These are phyloP conservation scores for Pseudocercospora cruenta DNA, from an alignment of 2,329 filamentous ascomycete species.

Conservation along the genomic window DNA sequence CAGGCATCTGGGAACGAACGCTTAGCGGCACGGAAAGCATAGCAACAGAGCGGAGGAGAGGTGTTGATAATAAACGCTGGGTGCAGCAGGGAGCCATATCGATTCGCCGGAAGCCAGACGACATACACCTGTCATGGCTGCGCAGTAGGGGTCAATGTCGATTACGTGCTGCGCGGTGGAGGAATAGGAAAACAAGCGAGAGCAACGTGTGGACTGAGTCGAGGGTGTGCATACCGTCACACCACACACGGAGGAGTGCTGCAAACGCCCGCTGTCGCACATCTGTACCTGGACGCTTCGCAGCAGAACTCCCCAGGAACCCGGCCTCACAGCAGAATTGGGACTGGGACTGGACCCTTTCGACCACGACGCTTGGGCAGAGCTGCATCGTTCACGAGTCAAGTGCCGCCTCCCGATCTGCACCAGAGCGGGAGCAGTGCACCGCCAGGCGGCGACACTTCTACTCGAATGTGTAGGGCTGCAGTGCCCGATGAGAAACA, in stretches of 20 bases:
- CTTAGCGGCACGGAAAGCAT: neutral
- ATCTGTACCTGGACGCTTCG: neutral
- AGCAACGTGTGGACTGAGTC: neutral
- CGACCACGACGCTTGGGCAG: slow-evolving; percentile 14
- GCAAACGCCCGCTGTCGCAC: slow-evolving; percentile 17
- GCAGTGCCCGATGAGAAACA: slow-evolving; percentile 2
- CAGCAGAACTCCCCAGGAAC: neutral
- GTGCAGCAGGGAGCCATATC: slow-evolving; percentile 2
- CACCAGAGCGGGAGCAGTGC: slow-evolving; percentile 5
- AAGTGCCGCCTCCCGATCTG: slow-evolving; percentile 6
- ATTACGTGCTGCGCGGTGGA: neutral
- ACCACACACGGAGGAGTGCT: neutral
- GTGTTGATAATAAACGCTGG: neutral
- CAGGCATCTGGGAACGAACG: neutral
- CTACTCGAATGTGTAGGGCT: slow-evolving; percentile 13
- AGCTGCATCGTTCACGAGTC: slow-evolving; percentile 18
- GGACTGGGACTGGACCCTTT: neutral
- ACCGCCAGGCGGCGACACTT: neutral
- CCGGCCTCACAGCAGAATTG: neutral
- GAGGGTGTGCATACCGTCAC: neutral
- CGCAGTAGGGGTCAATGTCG: neutral
- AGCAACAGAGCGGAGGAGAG: neutral
- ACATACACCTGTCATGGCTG: slow-evolving; percentile 13
- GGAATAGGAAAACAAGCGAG: neutral
- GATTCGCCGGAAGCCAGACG: neutral